Conservation (phyloP, 2,329 filamentous ascomycete genomes). For the Penicillium sp. region DNA sequence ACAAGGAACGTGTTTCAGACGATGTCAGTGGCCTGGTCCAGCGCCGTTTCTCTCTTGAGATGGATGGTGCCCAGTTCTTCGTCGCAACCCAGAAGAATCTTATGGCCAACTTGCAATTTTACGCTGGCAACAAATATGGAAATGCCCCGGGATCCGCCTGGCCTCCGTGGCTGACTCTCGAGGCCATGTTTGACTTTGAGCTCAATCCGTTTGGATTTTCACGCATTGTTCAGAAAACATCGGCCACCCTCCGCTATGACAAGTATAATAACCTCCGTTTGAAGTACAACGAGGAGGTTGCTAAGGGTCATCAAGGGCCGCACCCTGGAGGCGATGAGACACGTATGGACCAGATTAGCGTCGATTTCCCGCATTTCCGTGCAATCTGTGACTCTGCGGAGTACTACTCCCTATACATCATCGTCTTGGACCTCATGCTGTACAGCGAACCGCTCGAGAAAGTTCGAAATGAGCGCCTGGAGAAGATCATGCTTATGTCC, state of each 20-base stretch:
- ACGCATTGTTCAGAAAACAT: conserved; percentile 94
- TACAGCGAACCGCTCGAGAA: conserved; percentile 97
- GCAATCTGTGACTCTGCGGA: conserved; percentile 97
- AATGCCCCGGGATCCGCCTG: conserved; percentile 82
- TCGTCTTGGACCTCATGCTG: conserved; percentile 91
- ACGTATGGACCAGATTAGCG: conserved; percentile 94
- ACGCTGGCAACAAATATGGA: conserved; percentile 92
- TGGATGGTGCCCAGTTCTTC: conserved; percentile 98
- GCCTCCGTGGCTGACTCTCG: conserved; percentile 98
- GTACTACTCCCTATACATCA: conserved; percentile 98
- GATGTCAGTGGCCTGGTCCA: conserved; percentile 94
- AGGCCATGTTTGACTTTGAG: conserved; percentile 97
- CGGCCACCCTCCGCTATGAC: conserved; percentile 90
- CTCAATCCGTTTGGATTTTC: conserved; percentile 97
- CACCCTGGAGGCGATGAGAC: conserved; percentile 62
- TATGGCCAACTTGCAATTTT: conserved; percentile 84
- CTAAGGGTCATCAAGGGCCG: conserved; percentile 60
- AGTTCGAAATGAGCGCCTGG: conserved; percentile 89
- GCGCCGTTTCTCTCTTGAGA: conserved; percentile 87
- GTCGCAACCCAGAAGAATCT: conserved; percentile 94
- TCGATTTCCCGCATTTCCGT: conserved; percentile 91
- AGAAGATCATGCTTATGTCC: conserved; percentile 98
- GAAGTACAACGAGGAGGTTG: conserved; percentile 95
- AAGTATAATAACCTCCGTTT: conserved; percentile 97
- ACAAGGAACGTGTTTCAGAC: conserved; percentile 89